Evolutionary conservation across 495 filamentous ascomycete genomes (phyloP), one percentile per base, ranked within the genome.

Genomic region (Tuber indicum): DNA sequence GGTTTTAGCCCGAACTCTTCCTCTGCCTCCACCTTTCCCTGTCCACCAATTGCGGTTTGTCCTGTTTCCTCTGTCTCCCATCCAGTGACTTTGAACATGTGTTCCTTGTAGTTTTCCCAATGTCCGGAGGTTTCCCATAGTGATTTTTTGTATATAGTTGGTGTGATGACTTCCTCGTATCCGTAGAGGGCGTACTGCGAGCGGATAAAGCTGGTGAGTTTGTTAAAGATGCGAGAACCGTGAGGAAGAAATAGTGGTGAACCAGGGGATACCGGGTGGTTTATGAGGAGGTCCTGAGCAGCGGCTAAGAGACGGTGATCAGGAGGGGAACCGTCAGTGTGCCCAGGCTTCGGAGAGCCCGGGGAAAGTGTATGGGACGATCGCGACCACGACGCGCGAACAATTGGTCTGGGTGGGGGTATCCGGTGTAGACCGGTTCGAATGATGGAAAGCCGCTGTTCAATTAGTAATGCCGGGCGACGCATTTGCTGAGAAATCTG

Each of bases 1-100:
- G 94, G 94, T 84, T 98, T 98, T 72, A 98, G 87, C 3, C 93
- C 94, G 83, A 94, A 98, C 72, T 93, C 91, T 78, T 92, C 92
- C 72, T 92, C 88, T 77, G 93, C 90, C 43, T 47, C 71, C 6
- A 36, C 14, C 58, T 32, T 32, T 66, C 16, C 58, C 26, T 16
- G 58, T 17, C 32, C 58, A 36, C 32, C 26, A 16, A 66, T 32
- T 62, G n/a, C 5, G 17, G 12, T 16, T 66, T 36, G 58, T 12
- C 58, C 85, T 70, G 80, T 85, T 84, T 76, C 75, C 26, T 32
- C 78, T n/a, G 71, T 81, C 47, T 81, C 81, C 19, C 88, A 88
- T 75, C 87, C 90, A 7, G 89, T 91, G 43, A 97, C 94, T 75
- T 92, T 91, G 86, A 94, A 98, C 94, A 98, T 98, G 81, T 97